Base-by-base conservation (phyloP, 2,329 filamentous ascomycete genomes). In the Sarocladium strictum region DNA sequence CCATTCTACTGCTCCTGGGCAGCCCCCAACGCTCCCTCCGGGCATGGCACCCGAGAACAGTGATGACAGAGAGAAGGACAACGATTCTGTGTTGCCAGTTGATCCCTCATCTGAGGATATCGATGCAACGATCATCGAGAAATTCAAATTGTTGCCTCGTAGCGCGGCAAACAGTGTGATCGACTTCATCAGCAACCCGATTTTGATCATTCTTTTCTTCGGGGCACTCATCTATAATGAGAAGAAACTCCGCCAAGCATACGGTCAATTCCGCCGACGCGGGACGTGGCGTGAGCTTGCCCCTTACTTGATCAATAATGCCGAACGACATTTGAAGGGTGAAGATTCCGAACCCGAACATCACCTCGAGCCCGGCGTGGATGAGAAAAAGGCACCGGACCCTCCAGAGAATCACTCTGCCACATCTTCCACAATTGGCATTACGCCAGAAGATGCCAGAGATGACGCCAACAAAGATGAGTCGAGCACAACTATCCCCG, bases 111-210 rank as follows among this genome's bases (percentile, higher is more conserved):
- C 19, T 14, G 33, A 56, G 41, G 26, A 40, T 52, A 7, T 52
- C 5, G 49, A 55, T n/a, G 24, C 29, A 10, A 73, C 70, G 12
- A 72, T 84, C 15, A 68, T 81, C 1, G 71, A 76, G 26, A 78
- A 74, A 43, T 69, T 83, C 54, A 77, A 74, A 61, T 69, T 72
- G 26, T 65, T 85, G 1, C 79, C 78, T 1, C 71, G 76, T 41
- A 73, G 75, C 23, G 79, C 76, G 0, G 70, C 72, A 0, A 72
- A 77, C 40, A 80, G 72, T 55, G 66, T 81, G 9, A 64, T 78
- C 6, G 80, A 84, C 41, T 75, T 85, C 12, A 63, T 85, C 41
- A 76, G 72, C 54, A 84, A 84, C 56, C 80, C 80, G 0, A 71
- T 77, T 10, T 66, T 79, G 9, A 71, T 80, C 6, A 62, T 79